These are phyloP conservation scores for Atkinsonella hypoxylon DNA, from an alignment of 2,329 filamentous ascomycete genomes.

Conservation along the genomic window DNA sequence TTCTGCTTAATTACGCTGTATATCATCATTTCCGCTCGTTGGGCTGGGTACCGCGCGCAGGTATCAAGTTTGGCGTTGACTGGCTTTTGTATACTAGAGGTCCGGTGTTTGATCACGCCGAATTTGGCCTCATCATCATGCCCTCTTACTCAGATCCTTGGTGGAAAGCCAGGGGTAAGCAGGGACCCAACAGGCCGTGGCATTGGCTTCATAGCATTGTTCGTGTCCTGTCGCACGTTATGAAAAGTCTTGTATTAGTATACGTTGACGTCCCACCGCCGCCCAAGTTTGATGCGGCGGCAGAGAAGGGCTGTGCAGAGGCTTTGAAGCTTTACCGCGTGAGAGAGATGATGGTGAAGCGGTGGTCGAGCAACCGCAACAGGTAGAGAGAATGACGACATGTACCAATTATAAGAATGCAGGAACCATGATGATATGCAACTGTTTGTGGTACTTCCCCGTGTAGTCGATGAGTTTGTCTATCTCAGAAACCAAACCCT, in stretches of 20 bases:
- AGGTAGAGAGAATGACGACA: constrained; percentile 16
- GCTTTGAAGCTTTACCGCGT: constrained; percentile 61
- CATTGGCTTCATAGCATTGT: constrained; percentile 83
- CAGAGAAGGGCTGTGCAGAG: constrained; percentile 44
- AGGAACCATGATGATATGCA: background rate
- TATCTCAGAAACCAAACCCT: background rate
- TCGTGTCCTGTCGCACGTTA: constrained; percentile 76
- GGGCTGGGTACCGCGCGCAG: constrained; percentile 86
- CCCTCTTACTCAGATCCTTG: constrained; percentile 67
- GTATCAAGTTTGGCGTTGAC: constrained; percentile 90
- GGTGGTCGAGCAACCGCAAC: constrained; percentile 78
- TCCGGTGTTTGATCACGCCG: constrained; percentile 87
- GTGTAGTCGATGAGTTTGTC: background rate
- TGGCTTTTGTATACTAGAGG: constrained; percentile 90
- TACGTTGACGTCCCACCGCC: constrained; percentile 86
- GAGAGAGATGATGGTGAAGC: constrained; percentile 66
- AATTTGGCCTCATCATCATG: constrained; percentile 77
- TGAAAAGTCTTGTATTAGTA: constrained; percentile 77
- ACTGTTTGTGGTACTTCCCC: too few species aligned
- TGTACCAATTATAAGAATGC: too few species aligned
- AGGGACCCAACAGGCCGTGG: constrained; percentile 47
- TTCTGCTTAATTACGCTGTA: constrained; percentile 74
- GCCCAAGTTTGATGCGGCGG: constrained; percentile 29
- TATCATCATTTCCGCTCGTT: constrained; percentile 95
- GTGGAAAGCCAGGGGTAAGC: constrained; percentile 51